Evolutionary conservation across 2,329 filamentous ascomycete genomes (phyloP).

Genomic region (Apiospora sp.): DNA sequence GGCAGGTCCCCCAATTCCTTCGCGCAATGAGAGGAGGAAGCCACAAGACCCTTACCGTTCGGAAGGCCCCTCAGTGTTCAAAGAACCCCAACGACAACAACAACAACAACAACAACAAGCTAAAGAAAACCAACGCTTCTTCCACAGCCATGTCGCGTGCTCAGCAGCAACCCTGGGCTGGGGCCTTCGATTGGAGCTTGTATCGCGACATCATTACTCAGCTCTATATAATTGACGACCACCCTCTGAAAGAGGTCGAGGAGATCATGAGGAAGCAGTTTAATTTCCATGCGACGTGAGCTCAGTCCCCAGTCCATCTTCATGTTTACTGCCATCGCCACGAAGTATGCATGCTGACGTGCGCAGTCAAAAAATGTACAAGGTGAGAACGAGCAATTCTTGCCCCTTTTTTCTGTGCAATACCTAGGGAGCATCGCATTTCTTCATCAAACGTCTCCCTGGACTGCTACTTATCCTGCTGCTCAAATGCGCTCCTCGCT

Average conservation of each 20-base stretch:
- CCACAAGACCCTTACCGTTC: not conserved
- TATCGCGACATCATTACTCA: slow-evolving; percentile 4
- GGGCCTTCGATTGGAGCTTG: slow-evolving; percentile 21
- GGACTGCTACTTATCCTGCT: no score
- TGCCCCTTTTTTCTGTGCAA: not conserved
- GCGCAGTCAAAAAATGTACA: slow-evolving; percentile 16
- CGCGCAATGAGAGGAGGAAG: not conserved
- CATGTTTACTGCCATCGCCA: not conserved
- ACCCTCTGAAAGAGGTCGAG: slow-evolving; percentile 23
- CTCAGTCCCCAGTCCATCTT: not conserved
- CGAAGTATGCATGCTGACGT: not conserved
- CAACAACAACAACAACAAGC: not conserved
- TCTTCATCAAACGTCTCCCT: no score
- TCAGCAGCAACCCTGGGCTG: slow-evolving; percentile 19
- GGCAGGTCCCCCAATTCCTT: not conserved
- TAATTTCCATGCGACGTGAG: slow-evolving; percentile 25
- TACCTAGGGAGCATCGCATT: no score
- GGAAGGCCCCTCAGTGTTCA: not conserved
- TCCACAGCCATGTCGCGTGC: not conserved
- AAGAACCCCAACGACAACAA: not conserved
- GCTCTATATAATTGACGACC: slow-evolving; percentile 23
- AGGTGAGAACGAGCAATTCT: not conserved
- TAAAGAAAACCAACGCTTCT: not conserved
- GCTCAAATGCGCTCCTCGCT: no score
- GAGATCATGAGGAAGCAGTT: slow-evolving; percentile 24